These are phyloP conservation scores for Tetrahymena thermophila DNA, from an alignment of 73 alveolate genomes.

Conservation along the genomic window DNA sequence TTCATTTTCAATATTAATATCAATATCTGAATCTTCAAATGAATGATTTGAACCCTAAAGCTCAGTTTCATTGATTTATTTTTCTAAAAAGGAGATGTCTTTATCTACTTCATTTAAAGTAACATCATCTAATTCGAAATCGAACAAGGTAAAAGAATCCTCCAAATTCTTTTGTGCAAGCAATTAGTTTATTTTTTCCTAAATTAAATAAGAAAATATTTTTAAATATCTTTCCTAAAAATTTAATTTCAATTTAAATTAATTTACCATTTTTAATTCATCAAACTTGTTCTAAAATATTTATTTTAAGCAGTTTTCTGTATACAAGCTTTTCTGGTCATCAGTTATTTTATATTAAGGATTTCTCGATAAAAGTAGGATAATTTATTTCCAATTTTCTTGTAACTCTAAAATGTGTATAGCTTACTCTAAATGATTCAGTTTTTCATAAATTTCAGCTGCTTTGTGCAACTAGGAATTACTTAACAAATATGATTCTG, in stretches of 20 bases:
- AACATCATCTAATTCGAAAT: neutral
- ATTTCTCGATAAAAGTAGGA: neutral
- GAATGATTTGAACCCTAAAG: neutral
- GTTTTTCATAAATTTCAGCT: neutral
- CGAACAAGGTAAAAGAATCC: neutral
- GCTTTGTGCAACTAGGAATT: neutral
- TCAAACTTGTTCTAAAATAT: neutral
- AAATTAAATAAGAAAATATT: too few relatives aligned
- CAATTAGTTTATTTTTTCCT: neutral
- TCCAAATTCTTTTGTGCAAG: neutral
- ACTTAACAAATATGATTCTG: neutral
- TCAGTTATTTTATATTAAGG: neutral
- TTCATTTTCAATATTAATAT: neutral
- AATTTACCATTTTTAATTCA: neutral
- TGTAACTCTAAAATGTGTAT: neutral
- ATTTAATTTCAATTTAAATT: too few relatives aligned
- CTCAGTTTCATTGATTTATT: neutral
- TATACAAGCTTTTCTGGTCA: neutral
- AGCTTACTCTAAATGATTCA: neutral
- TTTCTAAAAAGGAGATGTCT: neutral
- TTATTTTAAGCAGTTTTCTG: neutral
- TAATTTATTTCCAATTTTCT: neutral
- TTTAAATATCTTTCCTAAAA: too few relatives aligned
- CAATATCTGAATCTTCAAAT: neutral
- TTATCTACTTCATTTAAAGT: too few relatives aligned